Evolutionary conservation across 2,329 filamentous ascomycete species (phyloP).

Genomic region (Cercospora beticola): DNA sequence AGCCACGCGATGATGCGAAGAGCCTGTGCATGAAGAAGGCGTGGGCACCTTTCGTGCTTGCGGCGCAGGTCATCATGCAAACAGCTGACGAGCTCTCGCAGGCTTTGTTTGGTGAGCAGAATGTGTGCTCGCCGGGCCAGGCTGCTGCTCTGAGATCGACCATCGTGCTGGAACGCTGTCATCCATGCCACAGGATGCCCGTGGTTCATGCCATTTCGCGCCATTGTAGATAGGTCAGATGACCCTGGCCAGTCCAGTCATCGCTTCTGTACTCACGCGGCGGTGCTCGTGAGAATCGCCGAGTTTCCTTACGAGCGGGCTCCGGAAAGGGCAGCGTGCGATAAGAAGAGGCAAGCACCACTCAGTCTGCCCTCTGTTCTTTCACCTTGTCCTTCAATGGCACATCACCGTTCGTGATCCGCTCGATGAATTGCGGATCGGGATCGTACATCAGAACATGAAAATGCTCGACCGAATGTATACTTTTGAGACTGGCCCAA

Average conservation of each 20-base stretch:
- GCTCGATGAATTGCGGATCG: slow-evolving; percentile 64
- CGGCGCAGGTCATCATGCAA: neutral
- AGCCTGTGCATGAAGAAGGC: neutral
- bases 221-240: no score
- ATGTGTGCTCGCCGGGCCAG: neutral
- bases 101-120: neutral
- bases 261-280: neutral
- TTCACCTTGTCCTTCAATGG: slow-evolving; percentile 50
- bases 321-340: no score
- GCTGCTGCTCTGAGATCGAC: neutral
- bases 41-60: neutral
- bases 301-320: neutral
- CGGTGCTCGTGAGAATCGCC: neutral
- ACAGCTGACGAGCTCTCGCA: neutral
- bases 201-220: neutral
- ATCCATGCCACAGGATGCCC: neutral
- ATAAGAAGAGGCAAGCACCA: no score
- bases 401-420: slow-evolving; percentile 72
- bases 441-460: slow-evolving; percentile 88
- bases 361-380: neutral
- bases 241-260: no score
- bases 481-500: slow-evolving; percentile 79
- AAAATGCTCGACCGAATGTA: slow-evolving; percentile 87
- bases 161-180: neutral
- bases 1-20: neutral